These are phyloP conservation scores for Suillus hirtellus DNA, from an alignment of 768 basidiomycete genomes.

Conservation along the genomic window DNA sequence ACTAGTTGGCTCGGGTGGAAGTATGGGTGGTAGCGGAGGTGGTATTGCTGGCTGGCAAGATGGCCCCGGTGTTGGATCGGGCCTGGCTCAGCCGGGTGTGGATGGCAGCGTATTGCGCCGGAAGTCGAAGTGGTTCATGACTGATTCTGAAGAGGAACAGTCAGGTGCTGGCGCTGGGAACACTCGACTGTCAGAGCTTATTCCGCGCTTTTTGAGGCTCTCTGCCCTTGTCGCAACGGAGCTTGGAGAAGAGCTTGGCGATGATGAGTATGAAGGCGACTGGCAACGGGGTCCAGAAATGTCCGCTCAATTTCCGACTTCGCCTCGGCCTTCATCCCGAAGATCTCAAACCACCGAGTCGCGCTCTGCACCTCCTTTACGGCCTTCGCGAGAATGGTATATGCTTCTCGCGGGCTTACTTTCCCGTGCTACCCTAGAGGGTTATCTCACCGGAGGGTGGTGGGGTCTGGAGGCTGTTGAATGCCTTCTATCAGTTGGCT, in stretches of 20 bases:
- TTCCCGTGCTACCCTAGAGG: constrained; percentile 83
- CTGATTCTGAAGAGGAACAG: constrained; percentile 24
- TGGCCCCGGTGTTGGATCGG: constrained; percentile 71
- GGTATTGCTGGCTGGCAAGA: constrained; percentile 76
- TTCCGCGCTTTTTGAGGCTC: constrained; percentile 71
- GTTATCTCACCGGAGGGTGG: constrained; percentile 84
- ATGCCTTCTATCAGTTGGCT: constrained; percentile 70
- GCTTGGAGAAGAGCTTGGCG: constrained; percentile 67
- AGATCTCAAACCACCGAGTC: constrained; percentile 39
- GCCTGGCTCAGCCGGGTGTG: constrained; percentile 56
- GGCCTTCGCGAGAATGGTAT: constrained; percentile 81
- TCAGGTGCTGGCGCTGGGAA: constrained; percentile 50
- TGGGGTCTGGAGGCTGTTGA: constrained; percentile 68
- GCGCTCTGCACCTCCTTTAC: constrained; percentile 54
- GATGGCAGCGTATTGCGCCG: constrained; percentile 62
- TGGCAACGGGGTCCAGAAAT: constrained; percentile 24
- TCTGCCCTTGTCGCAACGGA: constrained; percentile 80
- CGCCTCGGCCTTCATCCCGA: constrained; percentile 19
- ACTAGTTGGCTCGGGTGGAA: constrained; percentile 20
- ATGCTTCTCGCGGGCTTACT: constrained; percentile 73
- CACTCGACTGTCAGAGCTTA: constrained; percentile 64
- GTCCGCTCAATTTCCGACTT: constrained; percentile 13
- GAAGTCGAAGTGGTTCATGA: constrained; percentile 32
- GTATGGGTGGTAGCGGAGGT: constrained; percentile 37
- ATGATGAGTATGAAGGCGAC: constrained; percentile 47